A percentile compares a stretch with the other conserved stretches of the same genome.
These are phyloP conservation scores for Coleophoma eucalyptorum DNA, from an alignment of 2,329 filamentous ascomycete species.

Conservation along the genomic window DNA sequence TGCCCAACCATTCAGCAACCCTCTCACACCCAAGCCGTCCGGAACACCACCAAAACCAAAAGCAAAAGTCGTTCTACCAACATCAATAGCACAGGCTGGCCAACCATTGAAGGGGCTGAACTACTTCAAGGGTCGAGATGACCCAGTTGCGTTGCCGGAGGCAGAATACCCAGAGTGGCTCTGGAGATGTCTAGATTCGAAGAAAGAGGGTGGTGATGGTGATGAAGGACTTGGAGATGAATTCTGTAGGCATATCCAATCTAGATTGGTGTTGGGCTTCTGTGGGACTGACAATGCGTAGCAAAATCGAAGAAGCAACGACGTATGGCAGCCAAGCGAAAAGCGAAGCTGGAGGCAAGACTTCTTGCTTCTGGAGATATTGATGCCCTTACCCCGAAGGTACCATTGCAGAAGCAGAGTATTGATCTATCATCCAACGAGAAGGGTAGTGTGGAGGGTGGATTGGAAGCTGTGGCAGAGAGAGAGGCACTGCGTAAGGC, in stretches of 20 bases:
- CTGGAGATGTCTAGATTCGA: conserved; percentile 66
- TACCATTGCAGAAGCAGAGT: conserved; percentile 74
- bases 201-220: conserved; percentile 47
- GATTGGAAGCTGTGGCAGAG: conserved; percentile 40
- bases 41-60: conserved; percentile 8
- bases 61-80: conserved; percentile 11
- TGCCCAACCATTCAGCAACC: conserved; percentile 28
- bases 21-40: conserved; percentile 19
- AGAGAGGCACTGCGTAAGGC: conserved; percentile 63
- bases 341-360: conserved; percentile 51
- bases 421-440: conserved; percentile 60
- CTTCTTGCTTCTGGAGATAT: conserved; percentile 63
- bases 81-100: conserved; percentile 45
- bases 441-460: conserved; percentile 30
- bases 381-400: conserved; percentile 60
- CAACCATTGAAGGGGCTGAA: conserved; percentile 72
- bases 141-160: conserved; percentile 72
- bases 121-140: conserved; percentile 68
- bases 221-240: conserved; percentile 63
- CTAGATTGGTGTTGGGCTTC: background rate
- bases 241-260: conserved; percentile 62
- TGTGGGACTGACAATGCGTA: conserved; percentile 26
- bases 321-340: conserved; percentile 63
- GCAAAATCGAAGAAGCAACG: conserved; percentile 85
- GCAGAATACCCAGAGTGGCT: conserved; percentile 78